Evolutionary conservation across 148 eudicot species (phyloP), one percentile per base, ranked within the genome.

Genomic region (Amaranthus palmeri): DNA sequence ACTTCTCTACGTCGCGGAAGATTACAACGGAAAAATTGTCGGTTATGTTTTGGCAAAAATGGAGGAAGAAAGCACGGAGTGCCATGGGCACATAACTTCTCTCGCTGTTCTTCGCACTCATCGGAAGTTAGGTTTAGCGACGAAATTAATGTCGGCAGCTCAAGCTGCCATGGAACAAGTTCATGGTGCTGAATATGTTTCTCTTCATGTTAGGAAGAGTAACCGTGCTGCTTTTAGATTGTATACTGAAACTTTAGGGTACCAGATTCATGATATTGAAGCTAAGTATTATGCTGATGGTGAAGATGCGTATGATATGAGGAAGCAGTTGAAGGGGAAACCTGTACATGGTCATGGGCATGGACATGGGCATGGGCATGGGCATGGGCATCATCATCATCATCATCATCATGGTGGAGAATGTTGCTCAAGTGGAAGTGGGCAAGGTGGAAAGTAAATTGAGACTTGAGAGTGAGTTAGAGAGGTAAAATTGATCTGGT

Each of bases 111-210:
- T 92, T 68, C 80, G 96, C 3, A 88, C 98, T 41, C 98, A 92
- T 78, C 83, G 98, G 41, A 92, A 92, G 47, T 75, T 92, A 4
- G 98, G 98, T 3, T 77, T 92, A 50, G 96, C 96, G 6, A 93
- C 98, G n/a, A 93, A 93, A 83, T 86, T 93, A 70, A 93, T 93
- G 98, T 88, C 93, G 3, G 96, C 96, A 3, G 98, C 98, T 8
- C 98, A 92, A 70, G 78, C 85, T 52, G 98, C 95, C 48, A 93
- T 90, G 98, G 98, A 88, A 58, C 89, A 83, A 77, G 95, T 85
- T 2, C 78, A 65, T 54, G 82, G 81, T 3, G 86, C 95, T 40
- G 93, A 93, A 70, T 90, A 92, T 25, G 93, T 92, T 4, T 88
- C 93, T 0, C 77, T 92, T 40, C 98, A 92, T 72, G 98, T 88